Evolutionary conservation across 345 rosid species (phyloP), one percentile per base, ranked within the genome.

Genomic region (Aegle marmelos): DNA sequence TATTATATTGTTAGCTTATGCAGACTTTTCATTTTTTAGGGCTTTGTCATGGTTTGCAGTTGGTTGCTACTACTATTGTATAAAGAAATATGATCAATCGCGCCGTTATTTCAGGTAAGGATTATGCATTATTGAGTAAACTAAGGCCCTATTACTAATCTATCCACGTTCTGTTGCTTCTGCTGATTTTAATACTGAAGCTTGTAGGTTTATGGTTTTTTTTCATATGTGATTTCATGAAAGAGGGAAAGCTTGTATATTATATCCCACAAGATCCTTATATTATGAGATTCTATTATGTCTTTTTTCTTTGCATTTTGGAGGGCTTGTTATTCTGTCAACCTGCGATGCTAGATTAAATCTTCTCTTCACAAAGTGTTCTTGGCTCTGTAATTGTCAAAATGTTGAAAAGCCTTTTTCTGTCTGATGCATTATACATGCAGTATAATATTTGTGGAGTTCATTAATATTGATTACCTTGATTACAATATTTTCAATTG

Each of bases 41-140:
- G 97, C 99, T 72, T 85, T 96, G 82, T 92, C 98, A 73, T 95
- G 97, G 97, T 89, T 92, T 89, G 93, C 92, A 50, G 97, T 92
- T 58, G 97, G 93, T 68, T 90, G 93, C 86, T 90, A 89, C 85
- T 88, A 89, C 83, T 87, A 85, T 71, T 86, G 97, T 86, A 90
- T 94, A 86, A 94, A 91, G 89, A 96, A 96, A 83, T 90, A 90
- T 87, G 91, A 85, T 74, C 97, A 89, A 85, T 89, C 99, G 69
- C 94, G 94, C 41, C 90, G 94, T 41, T 92, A 91, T 87, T 96
- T 92, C 87, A 90, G 95, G 99, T 94, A 90, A 85, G 70, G 34
- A 58, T 78, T 56, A 19, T 27, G 65, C 31, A 39, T 65, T 27
- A 54, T 60, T 67, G 14, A 53, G 33, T 79, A 66, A 67, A 62